phyloP scores from a whole-genome alignment of 225 moss, liverwort and hornwort genomes.

The Bryoerythrophyllum caledonicum region DNA sequence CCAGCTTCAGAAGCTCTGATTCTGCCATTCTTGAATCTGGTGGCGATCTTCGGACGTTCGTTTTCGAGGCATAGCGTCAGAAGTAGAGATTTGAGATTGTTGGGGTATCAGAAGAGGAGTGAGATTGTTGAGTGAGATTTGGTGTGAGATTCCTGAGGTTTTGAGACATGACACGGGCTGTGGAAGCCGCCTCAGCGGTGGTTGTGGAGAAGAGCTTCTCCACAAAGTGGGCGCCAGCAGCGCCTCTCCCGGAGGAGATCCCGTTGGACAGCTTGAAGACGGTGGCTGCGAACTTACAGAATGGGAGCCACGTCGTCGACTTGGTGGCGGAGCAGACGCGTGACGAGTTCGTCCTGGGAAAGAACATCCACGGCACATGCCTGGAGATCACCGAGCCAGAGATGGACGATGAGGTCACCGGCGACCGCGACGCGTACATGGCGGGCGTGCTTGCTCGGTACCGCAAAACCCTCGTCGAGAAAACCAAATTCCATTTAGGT shows the following conservation, averaged over 20 bases:
- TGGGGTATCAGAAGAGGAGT: background rate
- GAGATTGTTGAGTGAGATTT: background rate
- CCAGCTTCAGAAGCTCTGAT: background rate
- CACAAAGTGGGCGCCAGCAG: conserved; percentile 15
- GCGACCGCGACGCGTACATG: conserved; percentile 43
- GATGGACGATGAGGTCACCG: conserved; percentile 43
- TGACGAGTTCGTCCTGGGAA: conserved; percentile 35
- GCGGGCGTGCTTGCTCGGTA: conserved; percentile 43
- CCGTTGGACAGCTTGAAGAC: conserved; percentile 25
- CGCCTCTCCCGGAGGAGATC: conserved; percentile 39
- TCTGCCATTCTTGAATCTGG: background rate
- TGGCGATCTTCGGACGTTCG: background rate
- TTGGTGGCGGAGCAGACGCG: conserved; percentile 17
- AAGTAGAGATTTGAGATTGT: background rate
- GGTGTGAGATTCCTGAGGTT: background rate
- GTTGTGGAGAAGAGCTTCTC: background rate
- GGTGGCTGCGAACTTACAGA: conserved; percentile 22
- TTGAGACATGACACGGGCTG: conserved; percentile 12
- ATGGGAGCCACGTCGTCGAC: conserved; percentile 7
- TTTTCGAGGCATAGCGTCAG: background rate
- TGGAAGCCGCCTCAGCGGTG: background rate
- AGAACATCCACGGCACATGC: conserved; percentile 42
- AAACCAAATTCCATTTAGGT: conserved; percentile 43
- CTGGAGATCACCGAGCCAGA: conserved; percentile 46
- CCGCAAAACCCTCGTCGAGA: conserved; percentile 39